These are phyloP conservation scores for Chlamydomonas asymmetrica DNA, from an alignment of 139 green algal genomes.

Conservation along the genomic window DNA sequence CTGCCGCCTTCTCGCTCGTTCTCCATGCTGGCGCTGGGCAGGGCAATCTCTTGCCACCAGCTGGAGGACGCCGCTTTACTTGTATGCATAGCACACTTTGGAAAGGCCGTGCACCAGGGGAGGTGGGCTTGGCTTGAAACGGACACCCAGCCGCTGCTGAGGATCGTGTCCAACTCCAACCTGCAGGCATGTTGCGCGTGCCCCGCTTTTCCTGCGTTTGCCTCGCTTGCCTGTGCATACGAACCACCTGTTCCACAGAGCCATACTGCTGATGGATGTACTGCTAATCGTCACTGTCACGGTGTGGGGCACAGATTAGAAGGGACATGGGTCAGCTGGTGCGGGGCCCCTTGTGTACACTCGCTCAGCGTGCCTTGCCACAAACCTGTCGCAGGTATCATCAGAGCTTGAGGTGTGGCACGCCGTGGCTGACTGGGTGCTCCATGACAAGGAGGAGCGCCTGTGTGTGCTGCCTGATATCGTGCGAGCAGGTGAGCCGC, in stretches of 20 bases:
- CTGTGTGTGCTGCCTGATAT: constrained; percentile 4
- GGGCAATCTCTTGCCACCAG: neutral
- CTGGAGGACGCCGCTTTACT: constrained; percentile 11
- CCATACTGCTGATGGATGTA: too few relatives aligned
- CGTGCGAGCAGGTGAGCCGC: constrained; percentile 1
- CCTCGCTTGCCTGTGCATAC: too few relatives aligned
- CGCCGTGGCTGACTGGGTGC: constrained; percentile 16
- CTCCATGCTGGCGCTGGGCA: constrained; percentile 9
- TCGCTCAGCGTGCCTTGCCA: too few relatives aligned
- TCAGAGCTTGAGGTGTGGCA: constrained; percentile 23
- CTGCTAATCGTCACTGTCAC: too few relatives aligned
- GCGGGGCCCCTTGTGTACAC: too few relatives aligned
- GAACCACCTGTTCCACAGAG: too few relatives aligned
- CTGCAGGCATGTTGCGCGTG: too few relatives aligned
- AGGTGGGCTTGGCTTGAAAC: neutral
- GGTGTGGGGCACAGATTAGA: too few relatives aligned
- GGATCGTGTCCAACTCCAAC: constrained; percentile 12
- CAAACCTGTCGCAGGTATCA: neutral
- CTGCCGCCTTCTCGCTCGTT: neutral
- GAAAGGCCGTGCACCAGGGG: neutral
- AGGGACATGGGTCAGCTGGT: too few relatives aligned
- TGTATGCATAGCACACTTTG: constrained; percentile 2
- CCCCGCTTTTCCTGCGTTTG: too few relatives aligned
- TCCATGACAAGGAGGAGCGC: neutral
- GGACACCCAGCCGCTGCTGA: neutral